Percentiles rank a stretch among this genome's conserved stretches.
phyloP scores from a whole-genome alignment of 2,329 filamentous ascomycete genomes.

The Ambrosiella xylebori region DNA sequence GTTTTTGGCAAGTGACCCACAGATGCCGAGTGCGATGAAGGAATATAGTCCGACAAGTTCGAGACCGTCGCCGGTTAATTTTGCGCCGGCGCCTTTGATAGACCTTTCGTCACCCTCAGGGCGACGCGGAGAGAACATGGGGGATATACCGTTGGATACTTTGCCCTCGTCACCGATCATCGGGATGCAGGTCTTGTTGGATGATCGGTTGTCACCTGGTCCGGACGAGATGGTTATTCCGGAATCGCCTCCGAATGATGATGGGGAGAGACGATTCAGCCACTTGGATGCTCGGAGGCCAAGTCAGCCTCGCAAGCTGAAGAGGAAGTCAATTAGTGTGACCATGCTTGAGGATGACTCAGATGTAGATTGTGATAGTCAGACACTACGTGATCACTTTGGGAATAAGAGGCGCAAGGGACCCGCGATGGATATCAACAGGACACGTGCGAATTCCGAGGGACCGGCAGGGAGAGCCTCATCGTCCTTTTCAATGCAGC shows the following conservation, averaged over 20 bases:
- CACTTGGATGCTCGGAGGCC: not conserved
- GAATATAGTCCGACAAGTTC: constrained; percentile 38
- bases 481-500: not conserved
- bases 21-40: constrained; percentile 34
- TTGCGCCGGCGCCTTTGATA: constrained; percentile 9
- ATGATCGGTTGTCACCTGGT: not conserved
- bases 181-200: not conserved
- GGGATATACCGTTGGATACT: not conserved
- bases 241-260: not conserved
- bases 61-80: constrained; percentile 33
- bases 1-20: constrained; percentile 32
- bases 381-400: not conserved
- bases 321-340: constrained; percentile 19
- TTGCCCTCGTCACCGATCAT: not conserved
- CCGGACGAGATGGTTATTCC: not conserved
- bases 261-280: not conserved
- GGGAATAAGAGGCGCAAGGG: not conserved
- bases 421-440: not conserved
- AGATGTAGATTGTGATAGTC: not conserved
- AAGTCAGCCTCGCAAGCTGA: not conserved
- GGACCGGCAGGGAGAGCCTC: not conserved
- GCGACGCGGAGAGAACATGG: not conserved
- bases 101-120: not conserved
- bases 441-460: not conserved
- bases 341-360: constrained; percentile 25